Evolutionary conservation across 768 basidiomycete species (phyloP).

Genomic region (Mrakia frigida): DNA sequence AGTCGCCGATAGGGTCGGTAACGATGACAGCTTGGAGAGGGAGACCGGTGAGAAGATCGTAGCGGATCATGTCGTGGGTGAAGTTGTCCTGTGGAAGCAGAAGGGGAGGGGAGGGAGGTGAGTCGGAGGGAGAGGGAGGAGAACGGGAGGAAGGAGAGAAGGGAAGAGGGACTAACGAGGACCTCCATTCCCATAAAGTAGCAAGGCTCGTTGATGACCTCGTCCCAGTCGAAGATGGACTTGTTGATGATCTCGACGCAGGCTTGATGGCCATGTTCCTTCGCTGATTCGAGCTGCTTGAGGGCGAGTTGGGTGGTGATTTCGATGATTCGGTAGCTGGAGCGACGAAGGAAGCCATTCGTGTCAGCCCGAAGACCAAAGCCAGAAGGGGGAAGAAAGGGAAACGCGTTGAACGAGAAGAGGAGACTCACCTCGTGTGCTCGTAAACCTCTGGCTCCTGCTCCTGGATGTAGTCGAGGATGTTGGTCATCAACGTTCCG

Average conservation of each 20-base stretch:
- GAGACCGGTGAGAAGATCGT: slow-evolving; percentile 65
- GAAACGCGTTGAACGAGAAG: not conserved
- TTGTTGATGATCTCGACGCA: slow-evolving; percentile 65
- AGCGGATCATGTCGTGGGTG: slow-evolving; percentile 89
- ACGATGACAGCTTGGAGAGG: slow-evolving; percentile 80
- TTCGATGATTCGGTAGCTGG: slow-evolving; percentile 83
- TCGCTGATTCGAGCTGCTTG: slow-evolving; percentile 52
- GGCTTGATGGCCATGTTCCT: slow-evolving; percentile 48
- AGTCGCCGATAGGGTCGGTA: slow-evolving; percentile 74
- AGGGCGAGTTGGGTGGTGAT: slow-evolving; percentile 74
- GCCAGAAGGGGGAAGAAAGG: not conserved
- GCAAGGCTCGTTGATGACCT: slow-evolving; percentile 71
- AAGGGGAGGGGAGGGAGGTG: not conserved
- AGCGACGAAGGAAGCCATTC: not conserved
- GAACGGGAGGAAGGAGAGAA: not conserved
- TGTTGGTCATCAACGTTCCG: slow-evolving; percentile 84
- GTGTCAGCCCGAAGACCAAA: not conserved
- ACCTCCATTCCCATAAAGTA: slow-evolving; percentile 95
- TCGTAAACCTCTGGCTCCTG: slow-evolving; percentile 84
- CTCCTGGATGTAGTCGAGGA: slow-evolving; percentile 71
- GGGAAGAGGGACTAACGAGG: slow-evolving; percentile 56
- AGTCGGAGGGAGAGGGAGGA: not conserved
- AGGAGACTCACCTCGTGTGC: slow-evolving; percentile 54
- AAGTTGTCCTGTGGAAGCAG: slow-evolving; percentile 71
- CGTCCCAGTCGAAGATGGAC: slow-evolving; percentile 82